Evolutionary conservation across 2,329 filamentous ascomycete genomes (phyloP).

Genomic region (Elsinoe arachidis): DNA sequence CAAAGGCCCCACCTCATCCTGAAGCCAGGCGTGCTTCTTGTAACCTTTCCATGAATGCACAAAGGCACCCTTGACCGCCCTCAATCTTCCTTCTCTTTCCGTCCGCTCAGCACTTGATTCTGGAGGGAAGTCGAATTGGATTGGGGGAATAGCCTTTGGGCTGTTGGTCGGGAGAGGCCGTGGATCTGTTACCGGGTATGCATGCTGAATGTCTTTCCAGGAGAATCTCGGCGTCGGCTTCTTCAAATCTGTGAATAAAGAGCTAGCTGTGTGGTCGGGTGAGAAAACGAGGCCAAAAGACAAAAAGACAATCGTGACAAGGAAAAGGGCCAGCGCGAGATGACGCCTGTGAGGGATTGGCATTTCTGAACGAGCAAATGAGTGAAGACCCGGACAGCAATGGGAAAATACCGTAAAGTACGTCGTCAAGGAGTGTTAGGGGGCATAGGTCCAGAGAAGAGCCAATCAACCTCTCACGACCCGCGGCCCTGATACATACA

Average conservation of each 20-base stretch:
- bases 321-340: slow-evolving; percentile 6
- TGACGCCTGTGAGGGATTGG: background rate
- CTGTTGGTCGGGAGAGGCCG: slow-evolving; percentile 65
- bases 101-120: slow-evolving; percentile 54
- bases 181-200: slow-evolving; percentile 65
- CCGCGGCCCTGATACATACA: background rate
- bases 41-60: slow-evolving; percentile 75
- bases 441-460: background rate
- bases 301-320: slow-evolving; percentile 13
- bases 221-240: slow-evolving; percentile 18
- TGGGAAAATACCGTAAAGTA: background rate
- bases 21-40: slow-evolving; percentile 67
- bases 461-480: background rate
- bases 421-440: background rate
- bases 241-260: slow-evolving; percentile 3
- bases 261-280: background rate
- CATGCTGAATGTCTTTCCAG: slow-evolving; percentile 25
- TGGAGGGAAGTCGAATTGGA: slow-evolving; percentile 61
- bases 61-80: slow-evolving; percentile 64
- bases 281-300: background rate
- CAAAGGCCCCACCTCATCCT: slow-evolving; percentile 70
- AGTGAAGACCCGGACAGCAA: background rate
- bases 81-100: slow-evolving; percentile 55
- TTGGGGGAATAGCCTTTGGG: slow-evolving; percentile 59
- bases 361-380: slow-evolving; percentile 9